Percentiles rank a stretch among this genome's conserved stretches.
Conservation (phyloP, 352 stramenopile species). For the Pythium myriotylum region DNA sequence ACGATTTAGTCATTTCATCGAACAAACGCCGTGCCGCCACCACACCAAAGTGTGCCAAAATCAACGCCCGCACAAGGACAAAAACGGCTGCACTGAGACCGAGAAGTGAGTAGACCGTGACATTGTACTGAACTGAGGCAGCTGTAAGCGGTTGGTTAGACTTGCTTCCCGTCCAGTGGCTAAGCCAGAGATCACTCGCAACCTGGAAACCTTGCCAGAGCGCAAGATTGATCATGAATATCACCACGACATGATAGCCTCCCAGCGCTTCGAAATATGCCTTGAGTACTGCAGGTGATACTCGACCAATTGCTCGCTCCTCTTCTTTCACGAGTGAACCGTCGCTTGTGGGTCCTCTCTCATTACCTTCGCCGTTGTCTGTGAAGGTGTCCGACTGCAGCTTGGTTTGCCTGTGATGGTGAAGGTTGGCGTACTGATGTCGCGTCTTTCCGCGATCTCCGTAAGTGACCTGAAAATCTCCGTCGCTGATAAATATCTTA, state of each 20-base stretch:
- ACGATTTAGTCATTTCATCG: slow-evolving; percentile 78
- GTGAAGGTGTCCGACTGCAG: not conserved
- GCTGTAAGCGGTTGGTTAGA: slow-evolving; percentile 36
- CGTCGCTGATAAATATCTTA: slow-evolving; percentile 18
- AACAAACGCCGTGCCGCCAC: slow-evolving; percentile 66
- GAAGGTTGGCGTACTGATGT: not conserved
- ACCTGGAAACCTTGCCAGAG: slow-evolving; percentile 27
- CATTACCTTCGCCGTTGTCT: not conserved
- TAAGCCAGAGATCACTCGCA: slow-evolving; percentile 76
- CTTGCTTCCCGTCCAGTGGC: slow-evolving; percentile 73
- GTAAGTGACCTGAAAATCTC: not conserved
- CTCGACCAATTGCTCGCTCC: slow-evolving; percentile 33
- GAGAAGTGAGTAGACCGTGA: slow-evolving; percentile 48
- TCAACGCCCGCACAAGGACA: slow-evolving; percentile 45
- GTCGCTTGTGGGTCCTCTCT: not conserved
- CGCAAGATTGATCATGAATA: slow-evolving; percentile 16
- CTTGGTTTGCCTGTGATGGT: not conserved
- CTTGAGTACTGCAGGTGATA: slow-evolving; percentile 40
- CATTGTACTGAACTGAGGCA: slow-evolving; percentile 62
- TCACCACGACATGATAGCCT: slow-evolving; percentile 26
- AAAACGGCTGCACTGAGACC: slow-evolving; percentile 44
- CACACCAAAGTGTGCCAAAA: slow-evolving; percentile 49
- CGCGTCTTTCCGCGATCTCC: not conserved
- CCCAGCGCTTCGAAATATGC: slow-evolving; percentile 43
- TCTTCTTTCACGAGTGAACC: slow-evolving; percentile 39